Percentiles rank a stretch among this genome's conserved stretches.
These are phyloP conservation scores for Scheffersomyces insectosa DNA, from an alignment of 1,139 yeast species.

Conservation along the genomic window DNA sequence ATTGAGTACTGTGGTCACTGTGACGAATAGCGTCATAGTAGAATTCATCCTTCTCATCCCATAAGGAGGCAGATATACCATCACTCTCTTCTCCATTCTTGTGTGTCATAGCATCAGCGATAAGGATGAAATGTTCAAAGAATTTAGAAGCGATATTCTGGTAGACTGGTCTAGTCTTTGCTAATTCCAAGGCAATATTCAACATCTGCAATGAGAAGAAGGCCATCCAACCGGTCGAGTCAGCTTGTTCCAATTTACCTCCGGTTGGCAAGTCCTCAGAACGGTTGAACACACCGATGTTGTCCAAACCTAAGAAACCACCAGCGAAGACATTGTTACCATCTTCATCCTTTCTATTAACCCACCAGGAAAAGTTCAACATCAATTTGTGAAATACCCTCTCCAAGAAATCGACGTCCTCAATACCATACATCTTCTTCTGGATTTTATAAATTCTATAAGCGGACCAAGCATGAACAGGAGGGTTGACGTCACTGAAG, in stretches of 20 bases:
- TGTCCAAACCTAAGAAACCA: constrained; percentile 91
- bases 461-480: constrained; percentile 97
- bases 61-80: constrained; percentile 53
- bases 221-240: constrained; percentile 99
- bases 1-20: constrained; percentile 71
- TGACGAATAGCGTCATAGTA: constrained; percentile 91
- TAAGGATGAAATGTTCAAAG: constrained; percentile 88
- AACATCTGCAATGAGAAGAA: constrained; percentile 90
- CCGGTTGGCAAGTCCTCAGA: constrained; percentile 96
- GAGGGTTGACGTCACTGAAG: constrained; percentile 93
- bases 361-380: constrained; percentile 98
- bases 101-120: constrained; percentile 94
- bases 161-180: constrained; percentile 83
- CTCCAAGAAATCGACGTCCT: constrained; percentile 84
- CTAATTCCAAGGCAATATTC: constrained; percentile 88
- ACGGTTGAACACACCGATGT: constrained; percentile 91
- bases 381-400: constrained; percentile 88
- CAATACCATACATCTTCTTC: constrained; percentile 79
- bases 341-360: constrained; percentile 83
- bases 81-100: constrained; percentile 46
- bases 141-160: constrained; percentile 95
- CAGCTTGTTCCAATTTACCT: constrained; percentile 90
- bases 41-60: constrained; percentile 90
- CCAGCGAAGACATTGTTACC: constrained; percentile 95
- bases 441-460: constrained; percentile 89